Conservation (phyloP, 495 filamentous ascomycete genomes). For the Neurospora pannonica region DNA sequence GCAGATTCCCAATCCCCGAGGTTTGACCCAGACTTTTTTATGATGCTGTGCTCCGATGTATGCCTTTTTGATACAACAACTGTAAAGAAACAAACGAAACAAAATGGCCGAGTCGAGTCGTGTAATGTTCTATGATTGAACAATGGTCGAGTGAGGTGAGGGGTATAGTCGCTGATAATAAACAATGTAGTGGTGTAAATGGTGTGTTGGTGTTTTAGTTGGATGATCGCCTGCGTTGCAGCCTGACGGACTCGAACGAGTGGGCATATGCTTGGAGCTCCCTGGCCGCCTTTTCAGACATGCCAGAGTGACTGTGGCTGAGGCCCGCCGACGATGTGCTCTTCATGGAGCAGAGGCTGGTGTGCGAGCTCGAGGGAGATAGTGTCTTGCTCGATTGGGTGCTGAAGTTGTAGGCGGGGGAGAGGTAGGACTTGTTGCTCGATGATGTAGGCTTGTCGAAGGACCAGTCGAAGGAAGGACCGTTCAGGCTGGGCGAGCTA, state of each 20-base stretch:
- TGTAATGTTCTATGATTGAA: constrained; percentile 12
- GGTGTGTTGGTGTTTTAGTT: constrained; percentile 8
- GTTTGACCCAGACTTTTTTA: constrained; percentile 29
- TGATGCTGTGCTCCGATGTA: constrained; percentile 45
- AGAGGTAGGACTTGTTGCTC: constrained; percentile 53
- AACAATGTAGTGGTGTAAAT: constrained; percentile 5
- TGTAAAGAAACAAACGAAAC: constrained; percentile 27
- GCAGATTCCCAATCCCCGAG: not conserved
- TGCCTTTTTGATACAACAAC: constrained; percentile 42
- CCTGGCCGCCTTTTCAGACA: constrained; percentile 67
- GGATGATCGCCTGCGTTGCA: constrained; percentile 42
- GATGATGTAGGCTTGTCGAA: constrained; percentile 22
- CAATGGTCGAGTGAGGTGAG: constrained; percentile 23
- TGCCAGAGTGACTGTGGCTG: constrained; percentile 41
- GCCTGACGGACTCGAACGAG: constrained; percentile 74
- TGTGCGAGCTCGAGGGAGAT: constrained; percentile 75
- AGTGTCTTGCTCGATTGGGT: constrained; percentile 36
- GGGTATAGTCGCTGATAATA: constrained; percentile 23
- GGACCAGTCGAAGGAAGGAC: constrained; percentile 40
- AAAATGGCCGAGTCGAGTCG: constrained; percentile 12
- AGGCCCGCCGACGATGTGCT: constrained; percentile 48
- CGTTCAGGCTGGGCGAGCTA: constrained; percentile 38
- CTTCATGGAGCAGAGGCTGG: constrained; percentile 71
- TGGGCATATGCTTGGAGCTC: constrained; percentile 80
- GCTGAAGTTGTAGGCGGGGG: constrained; percentile 54